Base-by-base conservation (phyloP, 768 basidiomycete genomes). In the Terana coerulea region DNA sequence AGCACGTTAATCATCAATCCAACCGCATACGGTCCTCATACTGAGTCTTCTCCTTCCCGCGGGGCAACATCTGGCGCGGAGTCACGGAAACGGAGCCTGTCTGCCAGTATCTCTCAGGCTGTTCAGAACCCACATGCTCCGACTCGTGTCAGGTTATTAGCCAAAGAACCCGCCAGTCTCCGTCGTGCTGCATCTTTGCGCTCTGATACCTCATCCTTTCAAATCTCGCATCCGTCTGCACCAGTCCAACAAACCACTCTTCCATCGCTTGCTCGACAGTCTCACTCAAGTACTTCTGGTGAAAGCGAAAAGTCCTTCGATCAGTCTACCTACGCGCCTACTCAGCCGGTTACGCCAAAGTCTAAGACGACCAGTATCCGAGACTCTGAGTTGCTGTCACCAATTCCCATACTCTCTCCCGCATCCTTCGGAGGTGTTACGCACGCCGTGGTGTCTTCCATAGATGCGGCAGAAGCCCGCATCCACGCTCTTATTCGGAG, bases 321-420 rank as follows among this genome's bases (percentile, higher is more conserved):
- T 12, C 3, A 19, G 40, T 5, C 4, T 42, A 19, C 11, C 8
- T 40, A 28, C 15, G 24, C 47, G 4, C 47, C 24, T 7, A 49
- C 47, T n/a, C 37, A 26, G 22, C 35, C 34, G 2, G 37, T 22
- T 10, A 30, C 47, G 1, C 47, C 47, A 25, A 25, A 19, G 19
- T 45, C 43, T 17, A 28, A 45, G 17, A 21, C 5, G 9, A 8
- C 26, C 7, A 21, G 21, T 30, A 28, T 2, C 7, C 39, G 39
- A 9, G n/a, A 25, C 5, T 22, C 39, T 33, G 30, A 17, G 30
- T 36, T 14, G 5, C 46, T 61, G 5, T 56, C 60, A 5, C 50
- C 58, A 0, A 73, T 82, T 0, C 81, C 82, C 0, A 72, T 81
- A 48, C 77, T 84, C 12, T 80, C 80, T 3, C 82, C 82, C 1